Base-by-base conservation (phyloP, 1,139 yeast genomes). In the Sugiyamaella castrensis region DNA sequence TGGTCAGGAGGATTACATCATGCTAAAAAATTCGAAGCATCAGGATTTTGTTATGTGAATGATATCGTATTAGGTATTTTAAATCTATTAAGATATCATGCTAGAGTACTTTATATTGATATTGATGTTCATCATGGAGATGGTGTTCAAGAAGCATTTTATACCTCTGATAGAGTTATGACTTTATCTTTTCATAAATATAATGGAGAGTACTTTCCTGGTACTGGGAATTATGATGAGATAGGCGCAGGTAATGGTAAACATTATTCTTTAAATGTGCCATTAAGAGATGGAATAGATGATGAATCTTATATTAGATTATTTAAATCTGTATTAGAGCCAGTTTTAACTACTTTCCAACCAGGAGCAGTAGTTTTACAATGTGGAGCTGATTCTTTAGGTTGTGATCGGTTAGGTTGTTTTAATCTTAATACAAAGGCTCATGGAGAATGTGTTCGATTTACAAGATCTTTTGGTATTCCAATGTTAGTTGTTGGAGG, bases 1-100 rank as follows among this genome's bases (percentile, higher is more conserved):
- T 92, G 96, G 92, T 84, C 95, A 12, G 98, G 98, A 39, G 98
- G 98, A 1, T 73, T 92, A 42, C 98, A 92, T 67, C 98, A 92
- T 66, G 98, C 98, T 7, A 92, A 92, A 64, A 92, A 92, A 67
- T 83, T 80, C 51, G 96, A 87, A 62, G 96, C 98, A 2, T 81
- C 91, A 37, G 98, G 98, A 16, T 92, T 92, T 62, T 92, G 98
- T 66, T 92, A 91, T 64, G 87, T 89, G 44, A 92, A 92, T 67
- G 98, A 92, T 68, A 92, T 92, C 58, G 98, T 91, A 1, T 71
- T 92, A 51, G 88, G 95, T 32, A 87, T 91, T 34, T 70, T 92
- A 49, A 87, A 91, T 61, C 70, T 92, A 50, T 73, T 92, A 57
- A 74, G 97, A 54, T 85, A 85, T 54, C 95, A 88, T 64, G 91